Base-by-base conservation (phyloP, 495 filamentous ascomycete species). In the Neurospora discreta region DNA sequence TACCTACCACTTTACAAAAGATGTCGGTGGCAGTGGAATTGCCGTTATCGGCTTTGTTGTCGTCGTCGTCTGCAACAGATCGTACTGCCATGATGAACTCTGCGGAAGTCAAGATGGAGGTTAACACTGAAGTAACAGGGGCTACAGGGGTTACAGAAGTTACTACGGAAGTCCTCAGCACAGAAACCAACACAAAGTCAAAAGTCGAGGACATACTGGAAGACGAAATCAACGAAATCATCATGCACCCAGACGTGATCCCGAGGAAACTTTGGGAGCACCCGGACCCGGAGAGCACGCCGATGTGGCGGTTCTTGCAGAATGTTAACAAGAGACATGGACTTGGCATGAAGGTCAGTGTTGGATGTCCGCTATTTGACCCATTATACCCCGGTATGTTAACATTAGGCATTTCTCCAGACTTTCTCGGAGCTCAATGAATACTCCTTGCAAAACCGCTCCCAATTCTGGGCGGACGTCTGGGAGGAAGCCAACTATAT, bases 401-500 rank as follows among this genome's bases (percentile, higher is more conserved):
- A 38, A 60, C 60, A 39, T 16, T 11, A 26, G n/a, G n/a, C n/a
- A n/a, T n/a, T 36, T 7, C 9, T 11, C 46, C 72, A 90, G 85
- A 86, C 84, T 7, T 93, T 89, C 79, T 78, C 85, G 73, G 89
- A 90, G 15, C 82, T 94, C 9, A 88, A 91, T 75, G 76, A 84
- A 44, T 92, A 84, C 80, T 92, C 90, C 39, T 81, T 90, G 46
- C 79, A 82, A 15, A 80, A 87, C 70, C 85, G 88, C n/a, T 79
- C 87, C 8, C 81, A 85, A 40, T 95, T 95, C 81, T 95, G 87
- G 85, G 83, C 84, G 16, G 84, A 89, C 70, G 75, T 88, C 71
- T 92, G 90, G 81, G 81, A 89, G 38, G 82, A 83, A 46, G 77
- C 85, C 42, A 82, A 83, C 44, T 78, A 92, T 46, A 88, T 95